Percentiles rank a stretch among this genome's conserved stretches.
Conservation (phyloP, 1,284 basidiomycete genomes). For the Chiua sp. region DNA sequence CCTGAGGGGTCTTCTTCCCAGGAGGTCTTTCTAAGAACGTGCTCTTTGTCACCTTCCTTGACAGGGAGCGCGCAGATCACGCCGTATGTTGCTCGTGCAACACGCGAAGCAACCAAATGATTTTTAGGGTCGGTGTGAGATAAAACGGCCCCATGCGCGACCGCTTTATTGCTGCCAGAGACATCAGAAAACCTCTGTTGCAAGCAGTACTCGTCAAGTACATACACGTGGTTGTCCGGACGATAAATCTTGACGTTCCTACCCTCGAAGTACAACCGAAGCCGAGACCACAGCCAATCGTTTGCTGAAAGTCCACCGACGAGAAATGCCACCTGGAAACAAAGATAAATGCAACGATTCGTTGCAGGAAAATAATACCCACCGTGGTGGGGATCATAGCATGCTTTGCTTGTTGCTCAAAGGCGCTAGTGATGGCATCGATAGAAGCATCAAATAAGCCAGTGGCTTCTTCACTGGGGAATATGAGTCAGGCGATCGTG, state of each 20-base stretch:
- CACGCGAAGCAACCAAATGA: conserved; percentile 44
- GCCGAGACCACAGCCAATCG: conserved; percentile 45
- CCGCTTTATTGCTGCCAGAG: conserved; percentile 53
- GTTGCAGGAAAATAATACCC: conserved; percentile 12
- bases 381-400: conserved; percentile 33
- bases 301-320: conserved; percentile 51
- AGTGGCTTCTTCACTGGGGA: conserved; percentile 47
- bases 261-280: conserved; percentile 34
- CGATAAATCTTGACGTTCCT: conserved; percentile 16
- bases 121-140: conserved; percentile 47
- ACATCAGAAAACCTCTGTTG: background rate
- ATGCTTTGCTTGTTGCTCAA: conserved; percentile 35
- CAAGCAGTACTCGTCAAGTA: background rate
- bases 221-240: conserved; percentile 24
- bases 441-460: conserved; percentile 47
- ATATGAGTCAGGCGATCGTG: conserved; percentile 17
- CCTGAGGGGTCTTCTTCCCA: conserved; percentile 13
- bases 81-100: conserved; percentile 44
- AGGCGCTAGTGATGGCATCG: conserved; percentile 28
- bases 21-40: background rate
- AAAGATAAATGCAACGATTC: background rate
- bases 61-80: conserved; percentile 1
- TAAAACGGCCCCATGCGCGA: conserved; percentile 55
- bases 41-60: conserved; percentile 4
- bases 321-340: conserved; percentile 28